phyloP scores from a whole-genome alignment of 2,329 filamentous ascomycete genomes.

The Hypoxylon sp. region DNA sequence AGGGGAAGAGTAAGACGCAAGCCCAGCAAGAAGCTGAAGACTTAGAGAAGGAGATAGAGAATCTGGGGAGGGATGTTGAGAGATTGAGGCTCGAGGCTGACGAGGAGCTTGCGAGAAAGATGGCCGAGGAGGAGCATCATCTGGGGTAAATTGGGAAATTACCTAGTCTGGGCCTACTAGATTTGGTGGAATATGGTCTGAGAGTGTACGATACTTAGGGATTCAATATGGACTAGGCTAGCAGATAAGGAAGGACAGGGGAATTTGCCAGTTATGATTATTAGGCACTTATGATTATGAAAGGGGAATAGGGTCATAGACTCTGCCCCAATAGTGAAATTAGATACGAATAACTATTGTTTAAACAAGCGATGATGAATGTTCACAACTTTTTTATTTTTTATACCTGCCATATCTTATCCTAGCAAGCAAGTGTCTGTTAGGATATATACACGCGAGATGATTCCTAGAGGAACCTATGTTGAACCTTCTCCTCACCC shows the following conservation, averaged over 20 bases:
- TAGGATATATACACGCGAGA: constrained; percentile 6
- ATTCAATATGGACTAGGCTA: background rate
- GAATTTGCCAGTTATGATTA: constrained; percentile 6
- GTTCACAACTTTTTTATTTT: background rate
- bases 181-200: background rate
- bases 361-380: constrained; percentile 4
- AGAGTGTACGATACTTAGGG: background rate
- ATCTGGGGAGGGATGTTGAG: constrained; percentile 47
- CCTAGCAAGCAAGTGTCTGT: background rate
- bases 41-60: constrained; percentile 56
- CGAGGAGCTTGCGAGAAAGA: constrained; percentile 62
- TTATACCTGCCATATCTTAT: constrained; percentile 5
- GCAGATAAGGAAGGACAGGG: constrained; percentile 1
- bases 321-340: background rate
- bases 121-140: constrained; percentile 55
- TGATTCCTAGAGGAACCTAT: background rate
- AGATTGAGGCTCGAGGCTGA: constrained; percentile 62
- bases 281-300: background rate
- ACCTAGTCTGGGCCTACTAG: background rate
- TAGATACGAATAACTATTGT: background rate
- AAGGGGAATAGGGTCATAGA: background rate
- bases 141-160: constrained; percentile 15
- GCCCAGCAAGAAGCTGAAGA: constrained; percentile 33
- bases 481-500: background rate
- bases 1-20: constrained; percentile 15